Conservation (phyloP, 2,329 filamentous ascomycete species). For the Pseudogymnoascus sp. region DNA sequence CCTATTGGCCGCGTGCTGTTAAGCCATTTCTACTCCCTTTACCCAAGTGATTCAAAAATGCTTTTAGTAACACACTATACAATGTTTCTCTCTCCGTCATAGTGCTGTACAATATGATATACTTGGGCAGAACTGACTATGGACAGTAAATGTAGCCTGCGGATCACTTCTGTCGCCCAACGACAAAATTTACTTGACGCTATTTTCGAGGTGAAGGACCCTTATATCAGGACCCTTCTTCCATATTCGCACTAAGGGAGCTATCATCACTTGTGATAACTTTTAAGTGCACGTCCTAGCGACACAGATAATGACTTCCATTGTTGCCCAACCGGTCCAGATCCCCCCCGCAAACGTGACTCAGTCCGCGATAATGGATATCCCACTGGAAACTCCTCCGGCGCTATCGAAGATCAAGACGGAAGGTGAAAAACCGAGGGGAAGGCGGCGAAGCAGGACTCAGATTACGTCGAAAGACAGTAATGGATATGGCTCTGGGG, state of each 20-base stretch:
- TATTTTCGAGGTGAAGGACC: background rate
- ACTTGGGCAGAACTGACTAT: background rate
- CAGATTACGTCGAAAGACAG: constrained; percentile 20
- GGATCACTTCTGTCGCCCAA: background rate
- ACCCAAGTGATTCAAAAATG: background rate
- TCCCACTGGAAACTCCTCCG: constrained; percentile 15
- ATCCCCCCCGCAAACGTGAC: background rate
- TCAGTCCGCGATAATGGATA: background rate
- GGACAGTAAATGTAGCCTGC: constrained; percentile 1
- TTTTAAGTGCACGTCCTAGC: background rate
- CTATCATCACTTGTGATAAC: background rate
- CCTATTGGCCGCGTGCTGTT: background rate
- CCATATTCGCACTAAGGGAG: background rate
- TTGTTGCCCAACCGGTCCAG: constrained; percentile 4
- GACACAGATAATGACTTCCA: constrained; percentile 2
- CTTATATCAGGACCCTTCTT: background rate
- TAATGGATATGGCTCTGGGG: constrained; percentile 20
- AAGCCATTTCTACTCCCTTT: background rate
- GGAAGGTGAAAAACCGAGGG: constrained; percentile 24
- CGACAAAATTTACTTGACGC: background rate
- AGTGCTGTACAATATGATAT: background rate
- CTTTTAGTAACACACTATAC: background rate
- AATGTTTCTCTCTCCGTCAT: background rate
- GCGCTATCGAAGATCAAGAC: constrained; percentile 19
- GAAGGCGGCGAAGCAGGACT: constrained; percentile 25